Percentiles rank a stretch among this genome's conserved stretches.
phyloP scores from a whole-genome alignment of 305 asterid genomes.

The Fraxinus floribunda region DNA sequence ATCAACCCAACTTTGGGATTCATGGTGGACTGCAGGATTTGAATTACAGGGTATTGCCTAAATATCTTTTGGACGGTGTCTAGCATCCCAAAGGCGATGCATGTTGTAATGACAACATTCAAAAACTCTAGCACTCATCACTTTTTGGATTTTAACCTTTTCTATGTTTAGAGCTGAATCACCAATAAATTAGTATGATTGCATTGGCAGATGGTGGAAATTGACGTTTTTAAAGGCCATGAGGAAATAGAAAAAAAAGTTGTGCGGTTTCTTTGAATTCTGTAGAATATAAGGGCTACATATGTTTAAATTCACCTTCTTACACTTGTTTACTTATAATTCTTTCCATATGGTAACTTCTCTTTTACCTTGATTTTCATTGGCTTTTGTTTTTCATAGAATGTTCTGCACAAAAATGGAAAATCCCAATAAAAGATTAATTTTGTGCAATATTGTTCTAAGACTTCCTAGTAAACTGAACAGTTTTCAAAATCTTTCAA shows the following conservation, averaged over 20 bases:
- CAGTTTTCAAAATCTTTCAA: not conserved
- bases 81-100: not conserved
- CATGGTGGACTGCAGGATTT: not conserved
- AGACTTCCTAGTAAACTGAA: not conserved
- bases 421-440: not conserved
- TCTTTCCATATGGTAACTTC: slow-evolving; percentile 8
- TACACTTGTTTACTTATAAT: not conserved
- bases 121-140: not conserved
- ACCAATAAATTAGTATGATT: not conserved
- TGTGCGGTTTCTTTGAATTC: slow-evolving; percentile 5
- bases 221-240: not conserved
- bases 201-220: not conserved
- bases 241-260: not conserved
- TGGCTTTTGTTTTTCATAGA: not conserved
- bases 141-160: not conserved
- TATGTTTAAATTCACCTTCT: slow-evolving; percentile 1
- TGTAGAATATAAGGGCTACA: not conserved
- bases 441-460: not conserved
- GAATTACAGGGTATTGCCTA: not conserved
- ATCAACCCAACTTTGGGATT: not conserved
- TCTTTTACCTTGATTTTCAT: not conserved
- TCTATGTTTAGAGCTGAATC: not conserved
- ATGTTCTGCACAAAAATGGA: not conserved
- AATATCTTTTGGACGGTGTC: not conserved
- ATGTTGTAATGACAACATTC: not conserved